Conservation (phyloP, 2,329 filamentous ascomycete genomes). For the Raffaelea ambrosiae region DNA sequence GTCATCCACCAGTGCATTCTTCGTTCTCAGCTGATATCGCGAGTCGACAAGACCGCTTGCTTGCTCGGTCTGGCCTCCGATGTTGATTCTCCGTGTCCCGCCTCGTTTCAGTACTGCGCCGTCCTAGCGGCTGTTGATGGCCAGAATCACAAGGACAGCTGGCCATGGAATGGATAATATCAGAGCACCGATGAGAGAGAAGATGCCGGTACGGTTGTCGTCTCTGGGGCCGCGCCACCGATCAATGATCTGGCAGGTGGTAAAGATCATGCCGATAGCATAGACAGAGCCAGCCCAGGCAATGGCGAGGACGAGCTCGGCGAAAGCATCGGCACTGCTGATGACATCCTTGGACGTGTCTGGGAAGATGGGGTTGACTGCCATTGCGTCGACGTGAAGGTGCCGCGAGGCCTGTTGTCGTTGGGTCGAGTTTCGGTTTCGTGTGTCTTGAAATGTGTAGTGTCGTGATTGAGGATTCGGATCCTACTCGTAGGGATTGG, state of each 20-base stretch:
- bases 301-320: constrained; percentile 14
- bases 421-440: too few relatives aligned
- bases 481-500: too few relatives aligned
- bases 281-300: constrained; percentile 14
- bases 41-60: too few relatives aligned
- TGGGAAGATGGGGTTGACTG: constrained; percentile 4
- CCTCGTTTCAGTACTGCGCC: not conserved
- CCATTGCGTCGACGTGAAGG: too few relatives aligned
- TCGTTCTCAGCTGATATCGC: too few relatives aligned
- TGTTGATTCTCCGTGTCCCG: not conserved
- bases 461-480: too few relatives aligned
- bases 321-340: constrained; percentile 10
- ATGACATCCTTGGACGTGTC: constrained; percentile 14
- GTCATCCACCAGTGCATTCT: too few relatives aligned
- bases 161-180: constrained; percentile 16
- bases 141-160: constrained; percentile 12
- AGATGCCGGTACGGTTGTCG: constrained; percentile 12
- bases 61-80: too few relatives aligned
- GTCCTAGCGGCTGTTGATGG: constrained; percentile 2
- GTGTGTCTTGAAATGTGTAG: too few relatives aligned
- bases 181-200: constrained; percentile 12
- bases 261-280: constrained; percentile 18
- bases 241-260: constrained; percentile 15
- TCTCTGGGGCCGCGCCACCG: constrained; percentile 18
- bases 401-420: too few relatives aligned